phyloP scores from a whole-genome alignment of 305 asterid genomes.

The Solanum hybrid region DNA sequence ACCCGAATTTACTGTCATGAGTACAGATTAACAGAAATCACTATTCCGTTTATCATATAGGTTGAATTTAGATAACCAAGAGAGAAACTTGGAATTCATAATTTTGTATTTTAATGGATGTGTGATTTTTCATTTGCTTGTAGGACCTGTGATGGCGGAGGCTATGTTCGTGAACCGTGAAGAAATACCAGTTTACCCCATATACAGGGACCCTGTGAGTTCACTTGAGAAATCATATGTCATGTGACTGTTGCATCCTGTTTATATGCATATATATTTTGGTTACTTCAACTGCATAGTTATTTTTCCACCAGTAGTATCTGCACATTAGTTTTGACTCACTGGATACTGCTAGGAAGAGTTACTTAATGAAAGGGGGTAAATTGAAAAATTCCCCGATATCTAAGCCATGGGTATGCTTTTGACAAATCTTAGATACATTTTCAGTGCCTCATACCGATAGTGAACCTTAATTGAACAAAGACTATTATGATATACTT shows the following conservation, averaged over 20 bases:
- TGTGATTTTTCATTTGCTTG: constrained; percentile 3
- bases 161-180: constrained; percentile 96
- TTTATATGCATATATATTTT: neutral
- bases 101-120: neutral
- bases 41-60: neutral
- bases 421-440: neutral
- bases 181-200: constrained; percentile 85
- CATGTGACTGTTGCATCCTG: neutral
- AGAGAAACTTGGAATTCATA: neutral
- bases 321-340: neutral
- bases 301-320: neutral
- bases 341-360: neutral
- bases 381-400: neutral
- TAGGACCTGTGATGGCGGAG: constrained; percentile 97
- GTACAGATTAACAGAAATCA: neutral
- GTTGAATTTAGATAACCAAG: neutral
- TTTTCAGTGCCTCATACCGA: neutral
- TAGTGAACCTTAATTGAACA: neutral
- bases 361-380: neutral
- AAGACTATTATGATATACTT: neutral
- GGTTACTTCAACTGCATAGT: neutral
- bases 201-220: constrained; percentile 94
- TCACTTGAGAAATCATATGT: neutral
- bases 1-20: neutral
- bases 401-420: neutral